A percentile compares a stretch with the other conserved stretches of the same genome.
phyloP scores from a whole-genome alignment of 495 filamentous ascomycete species.

The Tuber umbilicatum region DNA sequence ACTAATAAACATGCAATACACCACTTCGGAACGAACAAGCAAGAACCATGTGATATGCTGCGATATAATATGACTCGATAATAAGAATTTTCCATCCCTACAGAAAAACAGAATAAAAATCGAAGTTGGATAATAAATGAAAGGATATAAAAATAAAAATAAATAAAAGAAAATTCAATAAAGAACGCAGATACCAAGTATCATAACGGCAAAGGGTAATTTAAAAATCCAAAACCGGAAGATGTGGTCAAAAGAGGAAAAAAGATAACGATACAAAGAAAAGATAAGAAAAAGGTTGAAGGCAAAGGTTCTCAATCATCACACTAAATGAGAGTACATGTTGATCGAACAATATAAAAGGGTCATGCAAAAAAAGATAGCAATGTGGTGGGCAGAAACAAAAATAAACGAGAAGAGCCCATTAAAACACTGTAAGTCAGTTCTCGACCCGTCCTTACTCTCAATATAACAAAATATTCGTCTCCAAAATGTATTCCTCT shows the following conservation, averaged over 20 bases:
- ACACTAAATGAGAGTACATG: constrained; percentile 36
- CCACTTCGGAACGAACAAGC: constrained; percentile 10
- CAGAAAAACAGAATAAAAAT: constrained; percentile 24
- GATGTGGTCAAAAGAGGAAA: constrained; percentile 23
- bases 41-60: not conserved
- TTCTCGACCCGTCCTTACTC: constrained; percentile 37
- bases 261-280: constrained; percentile 23
- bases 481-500: constrained; percentile 16
- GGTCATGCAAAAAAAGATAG: constrained; percentile 31
- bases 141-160: constrained; percentile 35
- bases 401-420: constrained; percentile 41
- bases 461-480: constrained; percentile 30
- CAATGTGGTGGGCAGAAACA: constrained; percentile 39
- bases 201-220: constrained; percentile 44
- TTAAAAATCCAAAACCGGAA: constrained; percentile 41
- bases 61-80: not conserved
- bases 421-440: constrained; percentile 40
- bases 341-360: constrained; percentile 26
- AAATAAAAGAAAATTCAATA: constrained; percentile 34
- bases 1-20: constrained; percentile 38
- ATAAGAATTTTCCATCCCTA: constrained; percentile 30
- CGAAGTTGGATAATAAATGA: constrained; percentile 32
- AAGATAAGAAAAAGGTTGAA: constrained; percentile 18
- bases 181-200: constrained; percentile 40
- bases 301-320: constrained; percentile 34